Percentiles rank a stretch among this genome's conserved stretches.
Evolutionary conservation across 2,329 filamentous ascomycete species (phyloP).

Genomic region (Trichoderma atroviride): DNA sequence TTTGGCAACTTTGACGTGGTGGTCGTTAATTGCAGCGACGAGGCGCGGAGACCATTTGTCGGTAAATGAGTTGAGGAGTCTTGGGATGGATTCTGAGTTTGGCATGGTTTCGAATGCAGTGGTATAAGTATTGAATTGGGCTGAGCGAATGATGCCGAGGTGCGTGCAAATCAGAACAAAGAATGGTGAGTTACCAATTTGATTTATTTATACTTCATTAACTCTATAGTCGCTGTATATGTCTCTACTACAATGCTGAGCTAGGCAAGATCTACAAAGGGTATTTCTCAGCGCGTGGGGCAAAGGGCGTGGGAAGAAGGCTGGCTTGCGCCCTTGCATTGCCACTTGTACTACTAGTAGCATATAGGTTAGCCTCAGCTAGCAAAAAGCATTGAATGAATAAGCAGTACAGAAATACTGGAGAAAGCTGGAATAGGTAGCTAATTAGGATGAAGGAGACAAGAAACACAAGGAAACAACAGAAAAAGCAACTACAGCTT

Average conservation of each 20-base stretch:
- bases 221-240: not conserved
- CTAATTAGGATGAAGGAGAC: no score
- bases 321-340: slow-evolving; percentile 7
- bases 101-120: not conserved
- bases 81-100: slow-evolving; percentile 6
- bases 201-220: not conserved
- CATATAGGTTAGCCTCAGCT: no score
- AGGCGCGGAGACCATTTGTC: slow-evolving; percentile 15
- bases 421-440: no score
- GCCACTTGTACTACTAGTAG: no score
- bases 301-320: not conserved
- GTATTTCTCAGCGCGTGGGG: not conserved
- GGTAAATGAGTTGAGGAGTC: slow-evolving; percentile 13
- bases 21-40: slow-evolving; percentile 14
- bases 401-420: no score
- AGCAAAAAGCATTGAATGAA: no score
- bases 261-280: not conserved
- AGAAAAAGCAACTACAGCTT: no score
- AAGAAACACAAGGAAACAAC: no score
- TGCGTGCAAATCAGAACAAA: not conserved
- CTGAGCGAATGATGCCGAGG: not conserved
- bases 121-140: not conserved
- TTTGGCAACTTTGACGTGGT: slow-evolving; percentile 16
- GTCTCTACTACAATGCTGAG: not conserved
- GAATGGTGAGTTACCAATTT: not conserved